A percentile compares a stretch with the other conserved stretches of the same genome.
phyloP scores from a whole-genome alignment of 1,284 basidiomycete genomes.

The Trametes pubescens region DNA sequence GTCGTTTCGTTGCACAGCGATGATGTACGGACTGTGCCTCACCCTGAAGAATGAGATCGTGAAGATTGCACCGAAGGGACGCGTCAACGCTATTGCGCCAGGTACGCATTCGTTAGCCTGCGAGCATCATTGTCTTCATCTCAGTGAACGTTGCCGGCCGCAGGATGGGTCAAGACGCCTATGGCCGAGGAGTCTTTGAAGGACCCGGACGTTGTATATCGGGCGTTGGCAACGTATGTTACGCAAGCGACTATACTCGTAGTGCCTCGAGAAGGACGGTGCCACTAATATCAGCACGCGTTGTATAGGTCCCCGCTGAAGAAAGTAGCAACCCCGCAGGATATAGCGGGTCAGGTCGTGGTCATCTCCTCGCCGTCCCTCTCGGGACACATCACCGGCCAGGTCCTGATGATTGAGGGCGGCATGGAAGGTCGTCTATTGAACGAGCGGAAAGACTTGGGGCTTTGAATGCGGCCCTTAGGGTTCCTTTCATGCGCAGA shows the following conservation, averaged over 20 bases:
- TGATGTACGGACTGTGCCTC: constrained; percentile 79
- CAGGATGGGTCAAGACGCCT: constrained; percentile 73
- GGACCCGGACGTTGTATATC: constrained; percentile 55
- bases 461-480: constrained; percentile 9
- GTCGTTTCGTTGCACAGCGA: constrained; percentile 54
- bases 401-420: constrained; percentile 76
- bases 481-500: too few relatives aligned
- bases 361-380: constrained; percentile 66
- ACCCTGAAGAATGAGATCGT: constrained; percentile 85
- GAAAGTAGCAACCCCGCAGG: constrained; percentile 60
- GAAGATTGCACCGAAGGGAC: constrained; percentile 70
- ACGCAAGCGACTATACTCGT: background rate
- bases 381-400: constrained; percentile 78
- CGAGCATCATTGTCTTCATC: background rate
- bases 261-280: too few relatives aligned
- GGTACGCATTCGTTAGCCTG: constrained; percentile 18
- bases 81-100: constrained; percentile 78
- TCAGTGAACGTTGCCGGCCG: background rate
- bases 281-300: constrained; percentile 52
- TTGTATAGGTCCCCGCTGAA: constrained; percentile 73
- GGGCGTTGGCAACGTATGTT: constrained; percentile 69
- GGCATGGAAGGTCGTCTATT: constrained; percentile 77
- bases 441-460: constrained; percentile 50
- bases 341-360: constrained; percentile 59
- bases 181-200: constrained; percentile 61